Evolutionary conservation across 2,329 filamentous ascomycete species (phyloP), one percentile per base, ranked within the genome.

Genomic region (Sporothrix phasma): DNA sequence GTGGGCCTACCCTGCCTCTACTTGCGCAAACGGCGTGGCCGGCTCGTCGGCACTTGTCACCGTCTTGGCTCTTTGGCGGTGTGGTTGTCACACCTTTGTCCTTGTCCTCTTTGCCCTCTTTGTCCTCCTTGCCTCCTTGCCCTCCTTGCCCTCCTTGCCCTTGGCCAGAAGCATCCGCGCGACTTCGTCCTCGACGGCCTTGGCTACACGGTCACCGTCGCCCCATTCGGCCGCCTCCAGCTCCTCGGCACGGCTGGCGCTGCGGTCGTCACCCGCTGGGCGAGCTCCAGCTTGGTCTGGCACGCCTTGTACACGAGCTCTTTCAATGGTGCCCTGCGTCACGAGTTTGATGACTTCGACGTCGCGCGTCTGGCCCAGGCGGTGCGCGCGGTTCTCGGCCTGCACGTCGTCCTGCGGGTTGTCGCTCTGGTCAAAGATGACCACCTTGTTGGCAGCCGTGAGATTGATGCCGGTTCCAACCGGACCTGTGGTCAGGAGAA

Each of bases 361-460:
- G 41, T 93, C 88, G 17, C 90, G 81, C 34, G 84, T 92, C 78
- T 99, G 94, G 0, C 94, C 94, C 8, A 99, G 90, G 15, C 94
- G 88, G 76, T 99, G 94, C 0, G 94, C 94, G 19, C 94, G 87
- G 74, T 99, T 97, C 79, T 97, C 94, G 0, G 94, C 94, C 74
- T 99, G 94, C n/a, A 96, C 87, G 72, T 99, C 94, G 69, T 97
- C 93, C 73, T 99, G 94, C 0, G 94, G 94, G 70, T 99, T 99
- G 77, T 97, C 96, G n/a, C 88, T 90, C 68, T 89, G 89, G 75
- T 99, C 94, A 73, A 97, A 97, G 71, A 99, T 94, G 75, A 99
- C 85, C 69, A 99, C 93, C 76, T 97, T 97, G 79, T 97, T 97
- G 4, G 94, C 94, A 41, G 89, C 90, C 7, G 93, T 94, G 63